Base-by-base conservation (phyloP, 2,329 filamentous ascomycete genomes). In the Ascochyta viciae-villosae region DNA sequence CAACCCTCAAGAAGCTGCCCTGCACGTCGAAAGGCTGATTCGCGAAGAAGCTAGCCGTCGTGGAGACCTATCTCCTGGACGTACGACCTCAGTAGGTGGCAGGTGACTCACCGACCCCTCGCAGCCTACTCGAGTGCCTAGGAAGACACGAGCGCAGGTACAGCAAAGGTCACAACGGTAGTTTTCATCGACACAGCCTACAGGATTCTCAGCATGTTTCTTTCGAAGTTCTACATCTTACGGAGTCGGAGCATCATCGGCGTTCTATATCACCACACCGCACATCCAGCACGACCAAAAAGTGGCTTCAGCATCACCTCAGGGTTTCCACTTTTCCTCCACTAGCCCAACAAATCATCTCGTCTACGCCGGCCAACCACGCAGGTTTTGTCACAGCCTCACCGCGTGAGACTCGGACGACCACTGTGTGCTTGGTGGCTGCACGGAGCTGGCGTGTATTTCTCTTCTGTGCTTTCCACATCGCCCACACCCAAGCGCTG, bases 21-120 rank as follows among this genome's bases (percentile, higher is more conserved):
- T 66, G 35, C 67, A 81, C 35, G 78, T 82, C 46, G 80, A 82
- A 62, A 77, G 75, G 50, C 67, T 82, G 61, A 81, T 82, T 53
- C 74, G 74, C 15, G 74, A 78, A 26, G 80, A 82, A 60, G 74
- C 75, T 31, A 68, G 63, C 40, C 74, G 77, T 22, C 67, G 73
- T 40, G 73, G 70, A 31, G 73, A 76, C 12, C 64, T 68, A 37
- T 69, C 73, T 37, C 67, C 72, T 37, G 68, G 67, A 51, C 62
- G 67, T 34, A 51, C 69, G 29, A 61, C 71, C 15, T 58, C 71
- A 13, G 68, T 71, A 12, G 67, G 71, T 31, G 65, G 72, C 40
- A 66, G 67, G 61, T 76, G 69, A 75, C 70, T 72, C 37, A 35
- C 62, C 56, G 54, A 54, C 37, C 37, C 61, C 19, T 50, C 31